phyloP scores from a whole-genome alignment of 129 eudicot genomes.

The Flaveria linearis region DNA sequence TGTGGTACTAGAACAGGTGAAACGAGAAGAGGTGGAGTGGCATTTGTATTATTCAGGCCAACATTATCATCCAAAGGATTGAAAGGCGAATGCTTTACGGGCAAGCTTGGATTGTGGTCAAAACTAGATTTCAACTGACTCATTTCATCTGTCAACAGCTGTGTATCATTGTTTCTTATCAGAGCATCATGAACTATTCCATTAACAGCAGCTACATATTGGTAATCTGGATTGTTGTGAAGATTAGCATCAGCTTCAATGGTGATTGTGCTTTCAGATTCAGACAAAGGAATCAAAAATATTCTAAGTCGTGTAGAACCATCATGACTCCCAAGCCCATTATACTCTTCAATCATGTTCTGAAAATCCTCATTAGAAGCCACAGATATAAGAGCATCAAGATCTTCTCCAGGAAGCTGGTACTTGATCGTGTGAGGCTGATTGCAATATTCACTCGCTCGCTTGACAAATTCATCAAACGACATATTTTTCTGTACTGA shows the following conservation, averaged over 20 bases:
- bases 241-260: conserved; percentile 41
- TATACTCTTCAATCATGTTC: conserved; percentile 87
- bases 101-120: conserved; percentile 40
- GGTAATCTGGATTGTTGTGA: conserved; percentile 57
- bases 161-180: conserved; percentile 31
- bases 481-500: conserved; percentile 55
- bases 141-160: conserved; percentile 26
- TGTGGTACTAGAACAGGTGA: conserved; percentile 45
- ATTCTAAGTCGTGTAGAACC: conserved; percentile 73
- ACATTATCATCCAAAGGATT: conserved; percentile 36
- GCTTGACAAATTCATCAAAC: conserved; percentile 60
- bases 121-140: conserved; percentile 33
- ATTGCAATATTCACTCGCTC: conserved; percentile 57
- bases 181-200: conserved; percentile 52
- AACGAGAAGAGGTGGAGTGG: conserved; percentile 25
- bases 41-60: conserved; percentile 24
- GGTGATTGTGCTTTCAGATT: conserved; percentile 44
- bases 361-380: conserved; percentile 91
- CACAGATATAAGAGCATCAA: conserved; percentile 86
- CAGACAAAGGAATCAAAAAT: conserved; percentile 65
- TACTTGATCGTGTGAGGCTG: conserved; percentile 81
- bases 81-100: conserved; percentile 30
- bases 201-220: conserved; percentile 82
- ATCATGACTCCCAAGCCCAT: conserved; percentile 55
- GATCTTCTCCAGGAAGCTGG: conserved; percentile 96